Evolutionary conservation across 1,284 basidiomycete genomes (phyloP), one percentile per base, ranked within the genome.

Genomic region (Lentinus polychrous): DNA sequence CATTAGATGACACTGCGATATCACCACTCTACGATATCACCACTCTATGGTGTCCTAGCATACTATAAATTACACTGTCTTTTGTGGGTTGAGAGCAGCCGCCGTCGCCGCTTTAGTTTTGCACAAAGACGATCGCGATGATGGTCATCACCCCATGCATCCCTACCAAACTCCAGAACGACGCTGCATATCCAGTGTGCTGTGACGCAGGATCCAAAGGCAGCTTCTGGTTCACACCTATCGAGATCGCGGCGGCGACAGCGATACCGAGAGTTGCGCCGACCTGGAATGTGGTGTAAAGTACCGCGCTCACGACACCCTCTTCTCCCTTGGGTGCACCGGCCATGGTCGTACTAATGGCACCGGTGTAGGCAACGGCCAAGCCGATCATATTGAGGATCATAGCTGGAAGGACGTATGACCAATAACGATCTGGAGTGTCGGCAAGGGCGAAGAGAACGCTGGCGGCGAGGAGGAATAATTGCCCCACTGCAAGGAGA

Each of bases 261-360:
- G 51, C 51, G 18, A 49, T 45, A 2, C 51, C 51, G 15, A 52
- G 24, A 10, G 51, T 52, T 20, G 49, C 34, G 10, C 51, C 51
- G 17, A 49, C 27, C 32, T 52, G 51, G 27, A 49, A 52, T 15
- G 43, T 49, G 22, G 51, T 52, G 45, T 52, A 52, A n/a, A 49
- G 31, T 3, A 52, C 47, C n/a, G 51, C 51, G 22, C 51, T 48
- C 6, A 49, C 51, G 15, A 52, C 48, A 20, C 51, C 48, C 39
- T 52, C 48, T 23, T 52, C 48, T 5, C 51, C 48, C 14, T 46
- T 49, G 3, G 36, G 48, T 22, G 44, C 51, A 11, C 48, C 43
- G 8, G 48, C 35, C 51, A 52, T 52, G 7, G 37, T 52, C 6
- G 39, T 46, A 17, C 46, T 44, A 31, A 27, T 52, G 10, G 51